Evolutionary conservation across 2,329 filamentous ascomycete genomes (phyloP), one percentile per base, ranked within the genome.

Genomic region (Hymenoscyphus infarciens): DNA sequence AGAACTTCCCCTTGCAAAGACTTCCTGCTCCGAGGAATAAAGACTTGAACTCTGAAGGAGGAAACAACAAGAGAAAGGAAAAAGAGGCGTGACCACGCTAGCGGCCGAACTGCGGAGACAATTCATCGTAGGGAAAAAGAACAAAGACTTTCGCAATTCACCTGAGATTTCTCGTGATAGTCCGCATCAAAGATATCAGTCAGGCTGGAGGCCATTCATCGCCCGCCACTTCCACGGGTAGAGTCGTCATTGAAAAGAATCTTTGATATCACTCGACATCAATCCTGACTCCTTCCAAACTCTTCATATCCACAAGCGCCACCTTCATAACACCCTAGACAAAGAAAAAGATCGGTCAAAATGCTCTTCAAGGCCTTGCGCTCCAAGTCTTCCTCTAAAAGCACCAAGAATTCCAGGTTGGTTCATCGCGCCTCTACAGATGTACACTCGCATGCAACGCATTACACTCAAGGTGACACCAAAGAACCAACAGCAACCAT

Each of bases 301-400:
- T 56, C 29, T 55, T 55, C 55, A 19, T 57, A 25, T n/a, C 42
- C 57, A 54, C 35, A 58, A 35, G 45, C 61, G 31, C 42, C 61
- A 29, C 27, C 42, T 8, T 16, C 27, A 22, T 42, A 31, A 6
- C 45, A 27, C 38, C 56, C n/a, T 8, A 31, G 29, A 31, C 29
- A 31, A 39, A 45, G 19, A 57, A 56, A 31, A 35, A 10, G 39
- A 53, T 57, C 38, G 8, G 19, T 45, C 61, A 63, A 61, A 33
- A 70, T 69, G 67, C 62, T 69, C 55, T 69, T 70, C 62, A 67
- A 70, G 59, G 57, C 60, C 29, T 33, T 69, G 11, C 68, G 68
- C 54, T 64, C 66, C 3, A 69, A 66, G 57, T 67, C 68, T 38
- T 66, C 61, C 5, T 67, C 66, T 54, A 63, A 65, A 62, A 64